phyloP scores from a whole-genome alignment of 805 yeast species.

The Nakazawaea anatomiae region DNA sequence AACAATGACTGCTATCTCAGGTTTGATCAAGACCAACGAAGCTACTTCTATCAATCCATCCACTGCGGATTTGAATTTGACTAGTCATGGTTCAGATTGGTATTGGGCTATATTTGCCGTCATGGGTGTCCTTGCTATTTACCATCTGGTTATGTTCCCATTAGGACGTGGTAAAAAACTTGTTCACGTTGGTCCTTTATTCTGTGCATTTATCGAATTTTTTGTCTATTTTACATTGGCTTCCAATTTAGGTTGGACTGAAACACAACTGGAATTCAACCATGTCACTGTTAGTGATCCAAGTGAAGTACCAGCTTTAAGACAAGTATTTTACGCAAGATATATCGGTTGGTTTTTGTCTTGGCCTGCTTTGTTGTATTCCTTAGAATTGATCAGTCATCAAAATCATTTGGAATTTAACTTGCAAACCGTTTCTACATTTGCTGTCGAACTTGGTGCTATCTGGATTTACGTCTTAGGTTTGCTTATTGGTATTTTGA shows the following conservation, averaged over 20 bases:
- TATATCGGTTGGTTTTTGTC: conserved; percentile 54
- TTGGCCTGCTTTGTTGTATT: conserved; percentile 38
- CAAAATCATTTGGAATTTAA: conserved; percentile 23
- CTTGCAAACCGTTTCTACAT: conserved; percentile 28
- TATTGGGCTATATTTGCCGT: conserved; percentile 56
- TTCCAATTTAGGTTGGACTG: conserved; percentile 52
- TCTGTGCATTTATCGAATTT: conserved; percentile 35
- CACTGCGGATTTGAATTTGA: conserved; percentile 43
- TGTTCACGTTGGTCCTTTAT: conserved; percentile 34
- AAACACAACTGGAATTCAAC: conserved; percentile 38
- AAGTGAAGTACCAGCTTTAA: conserved; percentile 21
- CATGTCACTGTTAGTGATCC: conserved; percentile 32
- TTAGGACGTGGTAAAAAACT: conserved; percentile 30
- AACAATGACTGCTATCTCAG: conserved; percentile 5
- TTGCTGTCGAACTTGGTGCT: conserved; percentile 36
- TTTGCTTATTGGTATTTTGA: conserved; percentile 50
- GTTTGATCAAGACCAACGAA: conserved; percentile 20
- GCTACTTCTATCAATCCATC: conserved; percentile 39
- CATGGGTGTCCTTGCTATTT: conserved; percentile 30
- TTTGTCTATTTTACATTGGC: conserved; percentile 50
- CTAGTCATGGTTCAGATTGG: conserved; percentile 61
- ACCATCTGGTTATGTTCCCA: conserved; percentile 19
- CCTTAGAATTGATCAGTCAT: conserved; percentile 25
- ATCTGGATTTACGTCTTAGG: conserved; percentile 45
- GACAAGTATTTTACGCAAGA: conserved; percentile 54